Percentiles rank a stretch among this genome's conserved stretches.
Evolutionary conservation across 2,329 filamentous ascomycete genomes (phyloP).

Genomic region (Alternaria ethzedia): DNA sequence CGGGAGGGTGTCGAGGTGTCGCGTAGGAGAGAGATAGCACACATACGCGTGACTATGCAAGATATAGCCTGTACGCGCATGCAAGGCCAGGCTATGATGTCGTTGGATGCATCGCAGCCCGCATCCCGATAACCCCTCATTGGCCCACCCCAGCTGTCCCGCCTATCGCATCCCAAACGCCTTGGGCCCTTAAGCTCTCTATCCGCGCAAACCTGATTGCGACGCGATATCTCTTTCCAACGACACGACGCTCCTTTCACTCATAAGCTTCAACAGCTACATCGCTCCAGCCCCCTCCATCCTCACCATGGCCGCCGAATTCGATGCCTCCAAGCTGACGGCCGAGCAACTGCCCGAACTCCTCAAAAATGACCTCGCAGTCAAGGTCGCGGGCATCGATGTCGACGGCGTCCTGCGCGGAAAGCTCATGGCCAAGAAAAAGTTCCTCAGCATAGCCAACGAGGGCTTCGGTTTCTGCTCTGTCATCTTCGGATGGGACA

Average conservation of each 20-base stretch:
- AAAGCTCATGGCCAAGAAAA: conserved; percentile 90
- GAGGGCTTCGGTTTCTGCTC: conserved; percentile 93
- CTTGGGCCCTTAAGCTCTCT: conserved; percentile 5
- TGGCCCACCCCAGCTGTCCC: conserved; percentile 37
- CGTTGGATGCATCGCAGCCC: conserved; percentile 14
- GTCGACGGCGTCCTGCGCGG: conserved; percentile 86
- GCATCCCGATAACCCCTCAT: conserved; percentile 28
- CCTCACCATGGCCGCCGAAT: conserved; percentile 17
- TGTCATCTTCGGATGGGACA: conserved; percentile 95
- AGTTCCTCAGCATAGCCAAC: conserved; percentile 83
- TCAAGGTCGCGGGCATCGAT: conserved; percentile 88
- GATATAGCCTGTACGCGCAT: conserved; percentile 15
- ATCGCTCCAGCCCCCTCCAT: not conserved
- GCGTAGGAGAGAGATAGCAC: conserved; percentile 9
- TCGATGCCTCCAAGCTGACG: conserved; percentile 58
- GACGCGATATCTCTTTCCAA: not conserved
- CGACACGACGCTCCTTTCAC: not conserved
- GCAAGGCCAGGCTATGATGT: conserved; percentile 19
- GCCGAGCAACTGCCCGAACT: conserved; percentile 69
- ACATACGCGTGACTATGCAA: conserved; percentile 7
- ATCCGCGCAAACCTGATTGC: conserved; percentile 15
- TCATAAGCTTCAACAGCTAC: not conserved
- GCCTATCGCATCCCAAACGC: conserved; percentile 12
- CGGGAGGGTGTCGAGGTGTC: conserved; percentile 5
- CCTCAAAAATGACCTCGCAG: conserved; percentile 73